These are phyloP conservation scores for Protomyces arabidopsidicola DNA, from an alignment of 1,139 yeast genomes.

Conservation along the genomic window DNA sequence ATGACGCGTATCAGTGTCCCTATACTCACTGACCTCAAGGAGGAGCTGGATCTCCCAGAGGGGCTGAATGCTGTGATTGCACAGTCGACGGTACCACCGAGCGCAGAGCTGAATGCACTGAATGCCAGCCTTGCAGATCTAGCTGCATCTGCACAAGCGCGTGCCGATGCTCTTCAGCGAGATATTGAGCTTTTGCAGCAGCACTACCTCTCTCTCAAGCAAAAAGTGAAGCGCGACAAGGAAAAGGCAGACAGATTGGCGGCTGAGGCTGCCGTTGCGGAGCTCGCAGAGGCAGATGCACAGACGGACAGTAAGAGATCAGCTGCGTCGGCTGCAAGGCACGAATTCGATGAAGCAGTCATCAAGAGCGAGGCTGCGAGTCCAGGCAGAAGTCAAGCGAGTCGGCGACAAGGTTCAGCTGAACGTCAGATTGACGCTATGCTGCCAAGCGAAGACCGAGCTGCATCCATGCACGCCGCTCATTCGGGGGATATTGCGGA, in stretches of 20 bases:
- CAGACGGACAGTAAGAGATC: background rate
- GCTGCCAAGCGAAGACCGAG: background rate
- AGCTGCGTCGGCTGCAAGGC: background rate
- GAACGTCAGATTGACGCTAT: background rate
- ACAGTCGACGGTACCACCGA: constrained; percentile 8
- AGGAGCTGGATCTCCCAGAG: background rate
- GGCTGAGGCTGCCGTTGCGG: background rate
- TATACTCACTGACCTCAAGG: background rate
- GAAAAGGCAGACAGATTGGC: background rate
- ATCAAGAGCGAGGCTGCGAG: background rate
- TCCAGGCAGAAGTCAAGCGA: background rate
- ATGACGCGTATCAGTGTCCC: background rate
- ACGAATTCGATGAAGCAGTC: background rate
- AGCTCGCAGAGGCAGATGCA: background rate
- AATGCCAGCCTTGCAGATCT: constrained; percentile 11
- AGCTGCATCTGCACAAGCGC: constrained; percentile 18
- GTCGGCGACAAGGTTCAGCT: background rate
- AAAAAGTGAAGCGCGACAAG: constrained; percentile 8
- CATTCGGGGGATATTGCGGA: constrained; percentile 47
- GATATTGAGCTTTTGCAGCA: constrained; percentile 17
- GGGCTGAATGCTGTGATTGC: constrained; percentile 12
- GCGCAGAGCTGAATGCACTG: constrained; percentile 8
- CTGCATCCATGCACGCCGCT: background rate
- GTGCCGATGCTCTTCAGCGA: constrained; percentile 22
- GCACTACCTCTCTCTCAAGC: constrained; percentile 2